phyloP scores from a whole-genome alignment of 495 filamentous ascomycete genomes.

The Paragyromitra xinjiangensis region DNA sequence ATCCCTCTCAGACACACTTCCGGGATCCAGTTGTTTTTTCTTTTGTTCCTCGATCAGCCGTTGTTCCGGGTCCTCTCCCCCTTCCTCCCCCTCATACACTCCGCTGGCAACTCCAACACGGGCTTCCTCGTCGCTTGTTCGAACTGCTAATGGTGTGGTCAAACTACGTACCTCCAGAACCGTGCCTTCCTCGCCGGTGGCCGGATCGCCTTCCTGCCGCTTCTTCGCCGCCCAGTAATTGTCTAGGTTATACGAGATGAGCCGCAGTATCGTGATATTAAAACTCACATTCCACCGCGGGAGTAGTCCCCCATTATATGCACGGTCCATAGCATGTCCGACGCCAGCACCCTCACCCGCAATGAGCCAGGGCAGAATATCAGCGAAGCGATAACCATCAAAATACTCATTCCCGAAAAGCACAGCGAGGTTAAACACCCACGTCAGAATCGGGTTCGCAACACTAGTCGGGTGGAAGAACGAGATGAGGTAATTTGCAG shows the following conservation, averaged over 20 bases:
- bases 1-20: constrained; percentile 84
- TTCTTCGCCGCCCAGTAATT: constrained; percentile 89
- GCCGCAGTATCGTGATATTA: constrained; percentile 91
- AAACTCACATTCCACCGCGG: constrained; percentile 94
- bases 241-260: constrained; percentile 97
- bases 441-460: constrained; percentile 66
- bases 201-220: constrained; percentile 57
- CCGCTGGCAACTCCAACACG: constrained; percentile 11
- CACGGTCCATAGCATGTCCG: constrained; percentile 58
- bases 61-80: constrained; percentile 24
- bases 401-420: constrained; percentile 91
- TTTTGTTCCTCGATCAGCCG: constrained; percentile 66
- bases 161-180: constrained; percentile 79
- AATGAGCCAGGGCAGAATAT: constrained; percentile 67
- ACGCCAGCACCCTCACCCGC: constrained; percentile 57
- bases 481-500: constrained; percentile 77
- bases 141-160: constrained; percentile 10
- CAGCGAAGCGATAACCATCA: constrained; percentile 75
- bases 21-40: constrained; percentile 96
- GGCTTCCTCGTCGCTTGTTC: constrained; percentile 44
- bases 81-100: not conserved
- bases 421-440: constrained; percentile 88
- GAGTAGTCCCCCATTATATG: constrained; percentile 75
- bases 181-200: constrained; percentile 62
- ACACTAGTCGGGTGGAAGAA: constrained; percentile 56